Base-by-base conservation (phyloP, 106 monocot genomes). In the Dendrobium nobile region DNA sequence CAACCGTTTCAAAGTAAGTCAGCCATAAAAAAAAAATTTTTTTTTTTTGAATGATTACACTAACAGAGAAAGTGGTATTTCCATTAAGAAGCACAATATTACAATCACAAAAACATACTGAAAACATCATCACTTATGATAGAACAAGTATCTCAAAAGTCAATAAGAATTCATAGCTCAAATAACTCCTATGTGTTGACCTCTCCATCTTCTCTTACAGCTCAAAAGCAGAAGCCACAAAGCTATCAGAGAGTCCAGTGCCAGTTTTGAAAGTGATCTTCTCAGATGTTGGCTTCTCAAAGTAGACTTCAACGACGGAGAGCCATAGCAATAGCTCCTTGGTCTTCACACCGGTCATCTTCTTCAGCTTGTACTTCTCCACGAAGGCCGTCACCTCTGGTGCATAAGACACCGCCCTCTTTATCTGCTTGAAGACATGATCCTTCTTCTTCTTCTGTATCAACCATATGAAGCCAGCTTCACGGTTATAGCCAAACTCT, bases 191-290 rank as follows among this genome's bases (percentile, higher is more conserved):
- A 3, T 37, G 37, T 37, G 37, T 37, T 37, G 37, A 37, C 3
- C 47, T 47, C 47, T 47, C 11, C 7, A 47, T 47, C 47, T 47
- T 47, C 47, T 47, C 47, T 47, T n/a, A 61, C 61, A 79, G 67
- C 41, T 75, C 75, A 42, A 81, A 81, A 8, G 75, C 75, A 0
- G 81, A 81, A 18, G 81, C 81, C 8, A 45, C 75, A 15, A 74
- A 81, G 81, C 81, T 81, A 37, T 81, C 75, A n/a, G 81, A 81
- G 16, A 81, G 54, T 2, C 81, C 75, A 18, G 81, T 75, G 3
- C 75, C 75, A 22, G 81, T 75, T 22, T 75, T 74, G 58, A 81
- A 75, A 20, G 81, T 81, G 41, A 81, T n/a, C 13, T 81, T 75
- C 59, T 81, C 56, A 7, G 81, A 56, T 0, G 73, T 18, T 9